phyloP scores from a whole-genome alignment of 2,329 filamentous ascomycete species.

The Colletotrichum cuscutae region DNA sequence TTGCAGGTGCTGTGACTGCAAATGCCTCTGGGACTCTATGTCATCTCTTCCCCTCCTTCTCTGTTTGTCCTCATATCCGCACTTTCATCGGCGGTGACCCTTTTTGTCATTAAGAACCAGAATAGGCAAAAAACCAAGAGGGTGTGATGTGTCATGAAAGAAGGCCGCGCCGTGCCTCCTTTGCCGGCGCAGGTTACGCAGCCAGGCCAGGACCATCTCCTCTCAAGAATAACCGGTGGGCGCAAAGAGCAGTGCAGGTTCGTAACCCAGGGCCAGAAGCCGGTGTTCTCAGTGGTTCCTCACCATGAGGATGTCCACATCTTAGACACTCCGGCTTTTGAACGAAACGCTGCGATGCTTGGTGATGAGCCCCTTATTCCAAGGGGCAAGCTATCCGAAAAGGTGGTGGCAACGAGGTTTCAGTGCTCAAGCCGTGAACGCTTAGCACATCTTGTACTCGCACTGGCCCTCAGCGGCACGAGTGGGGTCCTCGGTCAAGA shows the following conservation, averaged over 20 bases:
- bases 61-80: neutral
- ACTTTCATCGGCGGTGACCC: slow-evolving; percentile 1
- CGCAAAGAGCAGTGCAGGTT: slow-evolving; percentile 17
- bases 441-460: slow-evolving; percentile 82
- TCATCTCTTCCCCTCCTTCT: neutral
- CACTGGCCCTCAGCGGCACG: slow-evolving; percentile 76
- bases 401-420: neutral
- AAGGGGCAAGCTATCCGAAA: neutral
- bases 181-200: slow-evolving; percentile 38
- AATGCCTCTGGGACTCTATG: slow-evolving; percentile 21
- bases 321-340: neutral
- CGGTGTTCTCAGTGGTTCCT: neutral
- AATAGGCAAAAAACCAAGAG: slow-evolving; percentile 11
- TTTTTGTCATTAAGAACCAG: slow-evolving; percentile 17
- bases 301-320: neutral
- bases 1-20: slow-evolving; percentile 14
- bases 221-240: neutral
- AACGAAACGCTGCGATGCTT: neutral
- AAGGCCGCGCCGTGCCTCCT: slow-evolving; percentile 32
- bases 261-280: slow-evolving; percentile 3
- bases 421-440: neutral
- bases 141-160: slow-evolving; percentile 13
- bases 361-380: neutral
- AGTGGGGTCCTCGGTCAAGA: slow-evolving; percentile 79
- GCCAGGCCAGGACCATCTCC: slow-evolving; percentile 31